Percentiles rank a stretch among this genome's conserved stretches.
These are phyloP conservation scores for Sclerospora graminicola DNA, from an alignment of 352 stramenopile species.

Conservation along the genomic window DNA sequence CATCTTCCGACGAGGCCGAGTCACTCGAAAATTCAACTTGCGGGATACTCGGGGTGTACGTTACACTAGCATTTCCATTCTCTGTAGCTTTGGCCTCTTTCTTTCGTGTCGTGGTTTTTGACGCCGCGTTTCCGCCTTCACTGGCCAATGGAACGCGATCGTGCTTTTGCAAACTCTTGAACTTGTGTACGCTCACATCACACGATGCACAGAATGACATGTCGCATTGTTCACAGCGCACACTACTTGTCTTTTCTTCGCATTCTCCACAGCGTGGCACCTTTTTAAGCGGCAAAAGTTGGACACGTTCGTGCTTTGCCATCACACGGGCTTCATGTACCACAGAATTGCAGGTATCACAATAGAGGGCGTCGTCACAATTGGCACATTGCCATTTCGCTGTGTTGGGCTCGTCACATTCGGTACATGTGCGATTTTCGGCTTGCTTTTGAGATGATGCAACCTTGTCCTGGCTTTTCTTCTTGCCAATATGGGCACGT, in stretches of 20 bases:
- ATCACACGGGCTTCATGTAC: constrained; percentile 61
- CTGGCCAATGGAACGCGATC: constrained; percentile 18
- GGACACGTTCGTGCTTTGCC: constrained; percentile 35
- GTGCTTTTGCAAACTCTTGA: constrained; percentile 59
- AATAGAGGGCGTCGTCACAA: constrained; percentile 58
- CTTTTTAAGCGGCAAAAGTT: constrained; percentile 21
- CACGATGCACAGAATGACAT: constrained; percentile 42
- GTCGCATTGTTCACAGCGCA: constrained; percentile 50
- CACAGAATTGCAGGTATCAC: constrained; percentile 39
- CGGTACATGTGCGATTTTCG: constrained; percentile 36
- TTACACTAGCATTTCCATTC: constrained; percentile 9
- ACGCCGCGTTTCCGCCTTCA: too few relatives aligned
- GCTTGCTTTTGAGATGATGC: constrained; percentile 4
- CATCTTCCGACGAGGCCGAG: constrained; percentile 21
- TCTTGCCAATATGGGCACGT: constrained; percentile 1
- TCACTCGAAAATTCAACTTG: constrained; percentile 45
- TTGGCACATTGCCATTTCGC: constrained; percentile 41
- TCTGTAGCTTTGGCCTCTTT: constrained; percentile 2
- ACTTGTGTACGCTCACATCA: constrained; percentile 55
- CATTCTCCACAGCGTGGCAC: constrained; percentile 42
- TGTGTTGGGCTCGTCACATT: constrained; percentile 40
- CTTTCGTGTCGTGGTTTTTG: constrained; percentile 10
- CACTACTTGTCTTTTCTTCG: constrained; percentile 22
- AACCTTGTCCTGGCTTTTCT: too few relatives aligned
- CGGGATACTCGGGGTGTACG: constrained; percentile 50